phyloP scores from a whole-genome alignment of 2,329 filamentous ascomycete genomes.

The Penicillium palitans region DNA sequence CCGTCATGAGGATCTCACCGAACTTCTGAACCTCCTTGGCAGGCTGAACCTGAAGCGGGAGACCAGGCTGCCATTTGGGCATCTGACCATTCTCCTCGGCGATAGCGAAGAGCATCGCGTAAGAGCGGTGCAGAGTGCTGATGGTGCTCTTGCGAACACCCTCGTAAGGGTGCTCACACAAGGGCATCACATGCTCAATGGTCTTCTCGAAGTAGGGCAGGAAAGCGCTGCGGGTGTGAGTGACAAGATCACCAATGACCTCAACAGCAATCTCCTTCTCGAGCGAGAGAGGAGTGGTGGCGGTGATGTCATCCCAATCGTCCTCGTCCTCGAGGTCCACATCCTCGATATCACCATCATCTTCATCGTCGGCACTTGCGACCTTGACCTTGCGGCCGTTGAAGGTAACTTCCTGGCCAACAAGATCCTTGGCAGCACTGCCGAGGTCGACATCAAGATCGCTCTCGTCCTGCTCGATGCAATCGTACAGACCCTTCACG shows the following conservation, averaged over 20 bases:
- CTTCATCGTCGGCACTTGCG: constrained; percentile 62
- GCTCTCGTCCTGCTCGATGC: constrained; percentile 84
- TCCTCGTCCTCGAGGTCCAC: constrained; percentile 76
- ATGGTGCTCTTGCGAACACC: constrained; percentile 91
- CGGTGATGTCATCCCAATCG: constrained; percentile 79
- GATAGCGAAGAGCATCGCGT: constrained; percentile 84
- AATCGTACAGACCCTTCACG: constrained; percentile 67
- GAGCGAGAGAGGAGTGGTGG: constrained; percentile 83
- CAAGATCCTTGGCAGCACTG: constrained; percentile 70
- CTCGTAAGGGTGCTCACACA: constrained; percentile 87
- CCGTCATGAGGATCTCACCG: constrained; percentile 78
- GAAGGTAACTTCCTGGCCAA: constrained; percentile 74
- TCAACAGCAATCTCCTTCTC: constrained; percentile 98
- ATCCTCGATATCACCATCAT: constrained; percentile 58
- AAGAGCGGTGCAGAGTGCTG: constrained; percentile 88
- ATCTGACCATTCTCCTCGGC: constrained; percentile 76
- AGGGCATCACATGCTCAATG: constrained; percentile 74
- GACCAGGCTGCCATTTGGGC: constrained; percentile 82
- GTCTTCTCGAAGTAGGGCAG: constrained; percentile 87
- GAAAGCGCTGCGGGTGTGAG: constrained; percentile 76
- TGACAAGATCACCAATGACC: constrained; percentile 88
- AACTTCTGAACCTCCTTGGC: constrained; percentile 78
- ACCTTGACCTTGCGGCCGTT: constrained; percentile 85
- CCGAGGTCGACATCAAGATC: constrained; percentile 75
- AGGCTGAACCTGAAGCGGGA: constrained; percentile 79